These are phyloP conservation scores for Serendipita sp. DNA, from an alignment of 768 basidiomycete species.

Conservation along the genomic window DNA sequence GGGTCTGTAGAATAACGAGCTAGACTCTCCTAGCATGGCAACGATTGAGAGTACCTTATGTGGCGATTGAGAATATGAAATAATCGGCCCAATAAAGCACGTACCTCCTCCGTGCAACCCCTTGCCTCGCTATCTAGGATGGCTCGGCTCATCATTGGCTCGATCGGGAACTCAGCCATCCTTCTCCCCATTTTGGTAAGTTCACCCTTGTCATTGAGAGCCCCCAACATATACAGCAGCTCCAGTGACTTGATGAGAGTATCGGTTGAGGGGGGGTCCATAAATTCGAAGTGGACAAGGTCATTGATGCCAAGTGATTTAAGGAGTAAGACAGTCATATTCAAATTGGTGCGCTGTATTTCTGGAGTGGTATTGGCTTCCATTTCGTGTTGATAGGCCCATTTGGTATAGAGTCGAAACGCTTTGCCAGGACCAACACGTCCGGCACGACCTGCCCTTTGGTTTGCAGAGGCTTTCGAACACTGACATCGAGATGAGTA, in stretches of 20 bases:
- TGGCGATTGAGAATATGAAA: neutral
- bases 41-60: conserved; percentile 84
- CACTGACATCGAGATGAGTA: conserved; percentile 34
- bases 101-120: conserved; percentile 3
- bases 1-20: conserved; percentile 87
- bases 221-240: conserved; percentile 85
- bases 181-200: conserved; percentile 90
- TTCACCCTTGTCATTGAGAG: conserved; percentile 90
- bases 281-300: conserved; percentile 93
- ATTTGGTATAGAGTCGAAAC: conserved; percentile 97
- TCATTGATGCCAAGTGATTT: conserved; percentile 98
- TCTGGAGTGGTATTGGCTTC: conserved; percentile 96
- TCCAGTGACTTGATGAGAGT: conserved; percentile 92
- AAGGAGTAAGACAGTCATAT: conserved; percentile 84
- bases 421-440: conserved; percentile 96
- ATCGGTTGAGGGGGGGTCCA: conserved; percentile 95
- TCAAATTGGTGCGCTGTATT: conserved; percentile 96
- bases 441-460: conserved; percentile 91
- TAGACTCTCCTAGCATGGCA: conserved; percentile 90
- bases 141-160: conserved; percentile 91
- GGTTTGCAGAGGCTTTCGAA: conserved; percentile 92
- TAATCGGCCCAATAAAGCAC: neutral
- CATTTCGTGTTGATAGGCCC: conserved; percentile 91
- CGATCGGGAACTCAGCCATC: conserved; percentile 99
- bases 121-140: conserved; percentile 63